Evolutionary conservation across 805 yeast species (phyloP), one percentile per base, ranked within the genome.

Genomic region (Candida nemodendra): DNA sequence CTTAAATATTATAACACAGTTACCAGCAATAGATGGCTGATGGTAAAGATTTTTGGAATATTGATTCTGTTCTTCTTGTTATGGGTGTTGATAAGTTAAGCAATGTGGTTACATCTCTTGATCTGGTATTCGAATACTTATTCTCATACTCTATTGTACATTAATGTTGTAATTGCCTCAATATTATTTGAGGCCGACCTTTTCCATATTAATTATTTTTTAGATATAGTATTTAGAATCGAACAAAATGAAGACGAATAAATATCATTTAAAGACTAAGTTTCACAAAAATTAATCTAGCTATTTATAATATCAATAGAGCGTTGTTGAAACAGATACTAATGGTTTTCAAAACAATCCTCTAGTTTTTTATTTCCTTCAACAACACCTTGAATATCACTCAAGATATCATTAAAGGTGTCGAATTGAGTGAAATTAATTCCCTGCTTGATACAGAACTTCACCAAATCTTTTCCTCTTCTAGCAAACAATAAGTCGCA

Each of bases 401-500:
- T 49, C 53, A 84, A 74, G 53, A 91, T 91, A 49, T 87, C 95
- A 25, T 66, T 64, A 53, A 86, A 93, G 30, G 81, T 67, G 48
- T 78, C 78, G 64, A 93, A 93, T 56, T 84, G 95, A 32, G 81
- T 78, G 68, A 80, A 91, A 14, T 96, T 95, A 47, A 93, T 84
- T 24, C 75, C 69, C 59, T 89, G 91, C 32, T 81, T 69, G 50
- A 73, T 74, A 66, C 98, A 93, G 67, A 79, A 91, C 27, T 80
- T 81, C 50, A 91, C 83, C 51, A 93, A 74, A 59, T 93, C 98
- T 54, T 84, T 79, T 34, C 97, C 99, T 48, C 79, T 78, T 67
- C 89, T 91, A 31, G 99, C 99, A 64, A 91, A 93, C 48, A 93
- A 68, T 50, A 91, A 70, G 62, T 93, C 91, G 27, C 99, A 89